Evolutionary conservation across 1,139 yeast genomes (phyloP), one percentile per base, ranked within the genome.

Genomic region (Saccharomyces hybrid): DNA sequence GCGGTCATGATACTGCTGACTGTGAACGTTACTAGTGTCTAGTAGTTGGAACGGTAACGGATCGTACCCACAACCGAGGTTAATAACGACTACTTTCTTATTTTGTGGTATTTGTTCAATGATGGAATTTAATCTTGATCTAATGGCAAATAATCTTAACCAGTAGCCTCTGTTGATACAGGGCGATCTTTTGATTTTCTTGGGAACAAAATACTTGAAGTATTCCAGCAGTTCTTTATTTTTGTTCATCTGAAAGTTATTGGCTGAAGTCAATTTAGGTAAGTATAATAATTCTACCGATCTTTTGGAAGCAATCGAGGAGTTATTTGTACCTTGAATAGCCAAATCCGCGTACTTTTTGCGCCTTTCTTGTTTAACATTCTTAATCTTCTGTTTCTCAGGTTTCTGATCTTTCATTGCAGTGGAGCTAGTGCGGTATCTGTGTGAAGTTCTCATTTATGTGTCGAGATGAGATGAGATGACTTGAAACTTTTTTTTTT

Each of bases 91-190:
- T 2, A 64, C 58, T 44, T 63, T 60, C 11, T 61, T 52, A 0
- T 64, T 57, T 9, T 66, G 61, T 0, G 60, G 61, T 34, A 16
- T 8, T 11, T 34, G 16, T 0, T 62, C 63, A 38, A 62, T 53
- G 3, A 80, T 71, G 20, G 84, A 80, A 46, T 76, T 71, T 46
- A 75, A 65, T 14, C 85, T 75, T 53, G 82, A 73, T 58, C 82
- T 76, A 54, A 88, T 83, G 5, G 89, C 82, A 63, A 84, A 84
- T 83, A 88, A 83, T 56, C 96, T 74, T 25, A 86, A 76, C 91
- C 95, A 88, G 66, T 88, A 88, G 0, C 95, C 96, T 61, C 95
- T 71, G 62, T 88, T 88, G 47, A 88, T 86, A 11, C 88, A 85
- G 0, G 96, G 95, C 0, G 93, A 83, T 56, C 95, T 73, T 65